These are phyloP conservation scores for Hypoxylon crocopeplum DNA, from an alignment of 495 filamentous ascomycete species.

Conservation along the genomic window DNA sequence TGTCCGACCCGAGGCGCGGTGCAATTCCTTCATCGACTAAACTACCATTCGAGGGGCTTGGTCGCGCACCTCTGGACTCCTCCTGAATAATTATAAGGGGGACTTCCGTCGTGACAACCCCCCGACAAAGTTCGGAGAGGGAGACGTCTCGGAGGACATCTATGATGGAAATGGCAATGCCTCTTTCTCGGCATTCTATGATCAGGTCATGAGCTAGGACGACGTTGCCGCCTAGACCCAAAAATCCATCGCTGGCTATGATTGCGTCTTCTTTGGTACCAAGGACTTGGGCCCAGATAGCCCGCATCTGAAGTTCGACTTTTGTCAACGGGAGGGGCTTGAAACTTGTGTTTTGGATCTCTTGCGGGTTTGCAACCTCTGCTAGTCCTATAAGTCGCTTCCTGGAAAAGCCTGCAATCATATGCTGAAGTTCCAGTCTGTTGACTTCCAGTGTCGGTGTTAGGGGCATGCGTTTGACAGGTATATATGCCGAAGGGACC, in stretches of 20 bases:
- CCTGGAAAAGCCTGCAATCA: conserved; percentile 46
- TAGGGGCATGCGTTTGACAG: conserved; percentile 50
- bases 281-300: conserved; percentile 52
- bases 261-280: conserved; percentile 47
- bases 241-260: conserved; percentile 50
- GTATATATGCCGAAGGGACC: conserved; percentile 52
- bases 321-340: conserved; percentile 53
- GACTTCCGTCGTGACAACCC: conserved; percentile 27
- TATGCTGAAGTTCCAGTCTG: conserved; percentile 48
- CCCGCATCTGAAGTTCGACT: conserved; percentile 51
- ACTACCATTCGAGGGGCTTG: background rate
- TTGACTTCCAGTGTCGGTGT: conserved; percentile 53
- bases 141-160: conserved; percentile 46
- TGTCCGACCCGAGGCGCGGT: conserved; percentile 45
- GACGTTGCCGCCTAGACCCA: conserved; percentile 52
- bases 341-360: conserved; percentile 42
- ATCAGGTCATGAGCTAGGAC: conserved; percentile 51
- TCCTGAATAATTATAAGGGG: conserved; percentile 30
- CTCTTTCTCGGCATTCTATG: conserved; percentile 46
- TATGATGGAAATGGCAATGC: conserved; percentile 46
- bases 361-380: conserved; percentile 40
- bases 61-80: conserved; percentile 32
- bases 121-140: conserved; percentile 50
- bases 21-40: conserved; percentile 39
- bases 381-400: conserved; percentile 48